These are phyloP conservation scores for Cinchona pubescens DNA, from an alignment of 257 asterid species.

Conservation along the genomic window DNA sequence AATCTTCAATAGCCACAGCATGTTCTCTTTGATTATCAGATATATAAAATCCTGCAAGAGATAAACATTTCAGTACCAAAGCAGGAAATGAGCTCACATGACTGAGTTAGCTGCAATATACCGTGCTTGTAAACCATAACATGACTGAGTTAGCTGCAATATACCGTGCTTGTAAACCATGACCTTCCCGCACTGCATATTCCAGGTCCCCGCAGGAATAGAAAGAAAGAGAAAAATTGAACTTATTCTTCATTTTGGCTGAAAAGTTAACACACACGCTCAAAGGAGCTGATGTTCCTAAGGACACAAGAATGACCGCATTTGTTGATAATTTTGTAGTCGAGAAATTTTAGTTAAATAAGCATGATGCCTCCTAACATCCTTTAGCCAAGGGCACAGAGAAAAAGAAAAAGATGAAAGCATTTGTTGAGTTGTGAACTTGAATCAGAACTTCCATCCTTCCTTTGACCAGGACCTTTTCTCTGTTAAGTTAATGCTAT, in stretches of 20 bases:
- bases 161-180: neutral
- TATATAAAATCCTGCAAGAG: constrained; percentile 54
- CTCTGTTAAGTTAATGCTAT: neutral
- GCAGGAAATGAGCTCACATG: neutral
- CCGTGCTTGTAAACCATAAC: neutral
- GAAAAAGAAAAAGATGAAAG: neutral
- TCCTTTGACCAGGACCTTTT: neutral
- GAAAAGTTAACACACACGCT: neutral
- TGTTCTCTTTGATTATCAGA: constrained; percentile 70
- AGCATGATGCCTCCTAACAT: neutral
- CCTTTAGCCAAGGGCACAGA: neutral
- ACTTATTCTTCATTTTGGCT: neutral
- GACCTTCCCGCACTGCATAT: neutral
- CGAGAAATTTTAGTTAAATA: neutral
- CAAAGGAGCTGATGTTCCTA: neutral
- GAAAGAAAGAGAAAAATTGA: neutral
- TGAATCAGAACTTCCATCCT: neutral
- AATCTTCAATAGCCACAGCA: constrained; percentile 50
- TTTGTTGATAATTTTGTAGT: too few species aligned
- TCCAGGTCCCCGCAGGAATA: neutral
- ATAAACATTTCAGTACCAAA: constrained; percentile 26
- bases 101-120: neutral
- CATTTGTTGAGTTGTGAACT: neutral
- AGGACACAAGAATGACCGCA: neutral
- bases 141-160: neutral